phyloP scores from a whole-genome alignment of 176 grass and related monocot genomes.

The Lolium rigidum region DNA sequence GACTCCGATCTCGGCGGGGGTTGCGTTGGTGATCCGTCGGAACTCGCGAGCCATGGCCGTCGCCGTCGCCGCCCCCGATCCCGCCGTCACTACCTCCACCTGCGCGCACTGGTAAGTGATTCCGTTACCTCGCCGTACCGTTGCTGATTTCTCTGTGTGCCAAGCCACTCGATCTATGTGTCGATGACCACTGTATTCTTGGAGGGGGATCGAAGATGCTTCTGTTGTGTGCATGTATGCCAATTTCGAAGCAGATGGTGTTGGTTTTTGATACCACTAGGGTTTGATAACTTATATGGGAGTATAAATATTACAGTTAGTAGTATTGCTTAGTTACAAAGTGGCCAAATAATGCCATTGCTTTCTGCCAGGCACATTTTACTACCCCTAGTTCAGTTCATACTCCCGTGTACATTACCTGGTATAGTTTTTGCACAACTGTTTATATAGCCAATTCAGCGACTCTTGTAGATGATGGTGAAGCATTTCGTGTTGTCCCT shows the following conservation, averaged over 20 bases:
- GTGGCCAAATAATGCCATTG: neutral
- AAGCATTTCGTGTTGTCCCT: no score
- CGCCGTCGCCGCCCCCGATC: conserved; percentile 34
- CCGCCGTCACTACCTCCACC: conserved; percentile 42
- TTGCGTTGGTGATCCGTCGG: neutral
- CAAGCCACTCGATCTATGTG: neutral
- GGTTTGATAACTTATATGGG: neutral
- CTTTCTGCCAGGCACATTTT: neutral
- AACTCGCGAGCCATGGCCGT: conserved; percentile 6
- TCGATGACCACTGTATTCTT: neutral
- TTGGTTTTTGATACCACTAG: neutral
- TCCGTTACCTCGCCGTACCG: neutral
- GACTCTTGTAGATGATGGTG: no score
- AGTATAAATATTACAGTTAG: neutral
- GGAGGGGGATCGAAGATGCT: neutral
- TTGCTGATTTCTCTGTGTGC: neutral
- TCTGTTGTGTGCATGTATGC: neutral
- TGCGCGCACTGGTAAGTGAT: conserved; percentile 66
- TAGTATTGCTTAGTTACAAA: neutral
- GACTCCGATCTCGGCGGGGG: conserved; percentile 32
- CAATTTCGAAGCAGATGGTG: neutral
- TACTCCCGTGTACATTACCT: neutral
- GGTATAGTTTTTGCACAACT: neutral
- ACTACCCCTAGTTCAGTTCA: neutral
- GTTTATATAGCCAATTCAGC: no score